Evolutionary conservation across 164 flowering plant genomes (phyloP).

Genomic region (Nymphaea colorata): DNA sequence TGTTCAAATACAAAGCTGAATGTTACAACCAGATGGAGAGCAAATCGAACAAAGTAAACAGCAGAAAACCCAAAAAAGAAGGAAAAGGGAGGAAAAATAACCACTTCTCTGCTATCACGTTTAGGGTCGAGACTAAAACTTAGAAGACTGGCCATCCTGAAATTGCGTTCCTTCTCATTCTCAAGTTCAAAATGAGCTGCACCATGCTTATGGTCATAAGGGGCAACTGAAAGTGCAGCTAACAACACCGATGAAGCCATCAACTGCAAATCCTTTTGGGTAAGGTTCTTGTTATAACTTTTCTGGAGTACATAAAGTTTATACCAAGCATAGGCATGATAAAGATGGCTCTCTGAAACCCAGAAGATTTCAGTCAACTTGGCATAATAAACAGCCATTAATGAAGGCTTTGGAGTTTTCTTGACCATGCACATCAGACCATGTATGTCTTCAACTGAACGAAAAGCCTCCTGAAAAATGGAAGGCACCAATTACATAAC

Average conservation of each 20-base stretch:
- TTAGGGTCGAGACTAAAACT: constrained; percentile 72
- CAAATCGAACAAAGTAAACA: neutral
- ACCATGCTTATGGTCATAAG: constrained; percentile 44
- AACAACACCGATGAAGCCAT: constrained; percentile 88
- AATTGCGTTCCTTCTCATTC: constrained; percentile 77
- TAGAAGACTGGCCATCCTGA: constrained; percentile 73
- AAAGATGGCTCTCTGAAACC: constrained; percentile 70
- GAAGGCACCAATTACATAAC: neutral
- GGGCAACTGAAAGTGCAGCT: constrained; percentile 74
- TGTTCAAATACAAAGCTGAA: constrained; percentile 17
- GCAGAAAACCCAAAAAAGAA: neutral
- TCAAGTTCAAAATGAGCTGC: constrained; percentile 84
- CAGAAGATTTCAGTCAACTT: constrained; percentile 81
- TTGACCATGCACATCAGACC: constrained; percentile 96
- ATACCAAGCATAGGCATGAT: constrained; percentile 96
- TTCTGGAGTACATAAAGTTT: constrained; percentile 78
- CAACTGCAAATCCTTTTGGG: constrained; percentile 78
- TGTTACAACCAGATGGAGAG: neutral
- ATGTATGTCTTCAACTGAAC: constrained; percentile 86
- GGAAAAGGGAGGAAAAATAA: constrained; percentile 14
- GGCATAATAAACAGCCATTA: constrained; percentile 82
- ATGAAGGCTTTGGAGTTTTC: constrained; percentile 80
- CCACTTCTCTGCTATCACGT: constrained; percentile 72
- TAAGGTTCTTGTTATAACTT: constrained; percentile 74
- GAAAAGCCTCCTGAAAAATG: constrained; percentile 73